Base-by-base conservation (phyloP, 73 alveolate species). In the Paraurostyla sp. region DNA sequence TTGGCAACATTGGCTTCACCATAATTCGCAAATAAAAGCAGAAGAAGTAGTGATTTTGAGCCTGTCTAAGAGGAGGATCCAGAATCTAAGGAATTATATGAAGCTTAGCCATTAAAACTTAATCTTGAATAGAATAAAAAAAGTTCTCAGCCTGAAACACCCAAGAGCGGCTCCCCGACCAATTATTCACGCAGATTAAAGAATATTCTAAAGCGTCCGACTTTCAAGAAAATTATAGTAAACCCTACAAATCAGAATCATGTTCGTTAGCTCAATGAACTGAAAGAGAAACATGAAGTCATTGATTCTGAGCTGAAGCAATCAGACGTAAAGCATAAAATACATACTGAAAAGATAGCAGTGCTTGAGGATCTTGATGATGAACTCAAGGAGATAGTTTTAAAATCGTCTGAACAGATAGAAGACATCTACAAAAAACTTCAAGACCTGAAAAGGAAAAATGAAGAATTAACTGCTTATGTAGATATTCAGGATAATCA, bases 291-390 rank as follows among this genome's bases (percentile, higher is more conserved):
- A 40, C 9, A 40, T 73, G 22, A 73, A 45, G 30, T 9, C 49
- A 45, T 73, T 36, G 46, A 46, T 46, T 32, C 9, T 43, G 71
- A 73, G 33, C 49, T 73, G 25, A 71, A 15, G 20, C 42, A 73
- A 25, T 23, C 11, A 20, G 86, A 73, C 20, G 49, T 13, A 0
- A 73, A 73, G 32, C 86, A 73, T 27, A 25, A 48, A 45, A 11
- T 11, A 4, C 86, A 73, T 25, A 11, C 32, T 11, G 86, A 73
- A n/a, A 73, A 73, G 29, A 73, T 73, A 2, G 6, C 49, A 22
- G 49, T 48, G 13, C 30, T 73, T 0, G 86, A 73, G 51, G 86
- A 73, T 73, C 20, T 73, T 32, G 86, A 73, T 43, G 86, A 73
- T 46, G 86, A 73, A 49, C 52, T 73, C 6, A 73, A 73, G 38